These are phyloP conservation scores for Penicillium sp. DNA, from an alignment of 2,329 filamentous ascomycete genomes.

Conservation along the genomic window DNA sequence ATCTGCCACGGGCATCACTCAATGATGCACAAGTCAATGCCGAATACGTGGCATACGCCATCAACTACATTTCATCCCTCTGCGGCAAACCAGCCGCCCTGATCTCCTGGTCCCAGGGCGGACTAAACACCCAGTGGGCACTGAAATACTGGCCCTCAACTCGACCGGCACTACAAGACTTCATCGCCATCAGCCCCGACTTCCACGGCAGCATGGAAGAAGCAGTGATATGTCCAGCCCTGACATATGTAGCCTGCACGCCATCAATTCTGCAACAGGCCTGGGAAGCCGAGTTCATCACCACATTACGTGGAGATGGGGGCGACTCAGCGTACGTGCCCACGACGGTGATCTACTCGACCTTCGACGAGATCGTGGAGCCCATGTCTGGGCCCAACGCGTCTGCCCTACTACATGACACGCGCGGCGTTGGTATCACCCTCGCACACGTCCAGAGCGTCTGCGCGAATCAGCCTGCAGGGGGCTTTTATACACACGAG, in stretches of 20 bases:
- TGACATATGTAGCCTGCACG: conserved; percentile 25
- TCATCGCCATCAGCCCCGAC: conserved; percentile 51
- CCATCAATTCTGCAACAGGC: conserved; percentile 45
- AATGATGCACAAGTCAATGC: conserved; percentile 49
- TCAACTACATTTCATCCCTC: conserved; percentile 51
- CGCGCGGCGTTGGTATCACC: conserved; percentile 44
- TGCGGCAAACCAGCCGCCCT: conserved; percentile 44
- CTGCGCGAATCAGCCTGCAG: conserved; percentile 38
- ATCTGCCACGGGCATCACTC: conserved; percentile 48
- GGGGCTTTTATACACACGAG: conserved; percentile 49
- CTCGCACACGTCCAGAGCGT: conserved; percentile 49
- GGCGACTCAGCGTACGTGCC: conserved; percentile 53
- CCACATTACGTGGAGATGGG: conserved; percentile 39
- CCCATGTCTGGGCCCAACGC: conserved; percentile 46
- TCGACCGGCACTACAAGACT: conserved; percentile 41
- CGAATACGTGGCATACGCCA: conserved; percentile 55
- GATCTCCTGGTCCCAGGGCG: conserved; percentile 54
- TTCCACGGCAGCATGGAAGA: conserved; percentile 48
- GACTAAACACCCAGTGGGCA: conserved; percentile 53
- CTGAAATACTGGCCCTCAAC: conserved; percentile 39
- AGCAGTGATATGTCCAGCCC: conserved; percentile 28
- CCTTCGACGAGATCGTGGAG: conserved; percentile 50
- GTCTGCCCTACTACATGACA: conserved; percentile 43
- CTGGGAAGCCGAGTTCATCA: conserved; percentile 14
- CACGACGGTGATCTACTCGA: conserved; percentile 51